Conservation (phyloP, 139 green algal genomes). For the Bryopsis sp. region DNA sequence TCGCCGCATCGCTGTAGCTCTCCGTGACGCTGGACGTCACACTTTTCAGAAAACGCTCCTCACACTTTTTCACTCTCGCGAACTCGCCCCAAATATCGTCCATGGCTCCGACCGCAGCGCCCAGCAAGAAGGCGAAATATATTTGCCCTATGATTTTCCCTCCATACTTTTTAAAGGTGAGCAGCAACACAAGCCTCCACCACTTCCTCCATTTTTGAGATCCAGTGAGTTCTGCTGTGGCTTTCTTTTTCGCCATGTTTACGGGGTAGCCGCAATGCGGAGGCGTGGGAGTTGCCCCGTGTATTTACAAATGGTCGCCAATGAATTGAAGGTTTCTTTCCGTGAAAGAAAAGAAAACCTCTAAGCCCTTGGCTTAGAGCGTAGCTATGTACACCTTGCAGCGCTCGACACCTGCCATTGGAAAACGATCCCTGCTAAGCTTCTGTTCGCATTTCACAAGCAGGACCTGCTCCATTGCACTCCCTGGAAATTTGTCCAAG, state of each 20-base stretch:
- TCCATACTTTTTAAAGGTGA: not conserved
- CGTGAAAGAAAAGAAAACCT: no score
- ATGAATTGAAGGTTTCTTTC: no score
- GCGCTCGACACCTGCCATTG: no score
- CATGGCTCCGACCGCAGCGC: not conserved
- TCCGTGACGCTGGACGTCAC: not conserved
- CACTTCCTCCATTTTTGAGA: not conserved
- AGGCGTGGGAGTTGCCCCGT: no score
- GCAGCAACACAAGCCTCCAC: not conserved
- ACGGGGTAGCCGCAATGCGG: no score
- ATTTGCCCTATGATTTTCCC: not conserved
- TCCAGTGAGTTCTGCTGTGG: not conserved
- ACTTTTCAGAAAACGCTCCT: not conserved
- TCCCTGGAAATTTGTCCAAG: no score
- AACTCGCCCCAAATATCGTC: not conserved
- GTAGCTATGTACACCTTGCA: no score
- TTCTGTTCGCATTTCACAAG: no score
- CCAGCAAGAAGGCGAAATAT: not conserved
- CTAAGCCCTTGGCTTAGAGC: no score
- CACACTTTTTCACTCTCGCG: not conserved
- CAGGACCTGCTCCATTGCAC: no score
- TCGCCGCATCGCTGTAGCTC: not conserved
- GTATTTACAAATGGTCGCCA: no score
- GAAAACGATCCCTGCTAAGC: no score
- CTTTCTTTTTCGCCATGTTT: constrained; percentile 5